A percentile compares a stretch with the other conserved stretches of the same genome.
Conservation (phyloP, 768 basidiomycete species). For the Suillus decipiens region DNA sequence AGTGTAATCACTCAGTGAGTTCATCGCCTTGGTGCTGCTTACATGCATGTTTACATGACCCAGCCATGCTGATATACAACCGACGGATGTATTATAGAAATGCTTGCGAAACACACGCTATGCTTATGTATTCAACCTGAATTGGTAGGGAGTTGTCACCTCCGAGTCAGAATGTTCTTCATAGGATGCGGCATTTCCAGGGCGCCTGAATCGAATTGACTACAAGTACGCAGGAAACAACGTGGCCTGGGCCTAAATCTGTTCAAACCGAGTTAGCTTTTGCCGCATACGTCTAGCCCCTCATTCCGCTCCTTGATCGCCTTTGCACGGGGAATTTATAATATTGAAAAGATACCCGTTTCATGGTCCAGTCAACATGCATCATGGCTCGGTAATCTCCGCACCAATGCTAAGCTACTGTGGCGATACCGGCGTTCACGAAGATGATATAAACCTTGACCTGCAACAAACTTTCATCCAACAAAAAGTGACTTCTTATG, state of each 20-base stretch:
- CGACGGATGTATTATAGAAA: slow-evolving; percentile 26
- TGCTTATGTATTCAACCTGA: slow-evolving; percentile 32
- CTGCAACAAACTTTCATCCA: slow-evolving; percentile 12
- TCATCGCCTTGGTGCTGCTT: slow-evolving; percentile 27
- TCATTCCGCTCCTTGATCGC: slow-evolving; percentile 34
- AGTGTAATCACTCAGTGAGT: slow-evolving; percentile 24
- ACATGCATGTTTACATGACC: slow-evolving; percentile 21
- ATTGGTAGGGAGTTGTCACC: slow-evolving; percentile 26
- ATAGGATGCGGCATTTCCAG: slow-evolving; percentile 27
- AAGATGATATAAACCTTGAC: slow-evolving; percentile 28
- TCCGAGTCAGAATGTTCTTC: slow-evolving; percentile 29
- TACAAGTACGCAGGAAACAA: slow-evolving; percentile 33
- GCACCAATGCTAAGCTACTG: slow-evolving; percentile 22
- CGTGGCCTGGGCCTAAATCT: slow-evolving; percentile 34
- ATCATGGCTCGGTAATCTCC: slow-evolving; percentile 40
- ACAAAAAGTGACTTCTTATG: slow-evolving; percentile 25
- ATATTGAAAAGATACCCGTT: slow-evolving; percentile 34
- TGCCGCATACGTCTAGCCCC: slow-evolving; percentile 25
- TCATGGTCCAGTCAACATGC: slow-evolving; percentile 28
- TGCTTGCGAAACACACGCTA: slow-evolving; percentile 21
- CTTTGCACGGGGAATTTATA: slow-evolving; percentile 31
- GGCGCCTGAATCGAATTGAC: slow-evolving; percentile 28
- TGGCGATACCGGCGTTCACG: slow-evolving; percentile 25
- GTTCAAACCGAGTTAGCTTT: slow-evolving; percentile 18
- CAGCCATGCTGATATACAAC: slow-evolving; percentile 23